These are phyloP conservation scores for Colletotrichum siamense DNA, from an alignment of 2,329 filamentous ascomycete genomes.

Conservation along the genomic window DNA sequence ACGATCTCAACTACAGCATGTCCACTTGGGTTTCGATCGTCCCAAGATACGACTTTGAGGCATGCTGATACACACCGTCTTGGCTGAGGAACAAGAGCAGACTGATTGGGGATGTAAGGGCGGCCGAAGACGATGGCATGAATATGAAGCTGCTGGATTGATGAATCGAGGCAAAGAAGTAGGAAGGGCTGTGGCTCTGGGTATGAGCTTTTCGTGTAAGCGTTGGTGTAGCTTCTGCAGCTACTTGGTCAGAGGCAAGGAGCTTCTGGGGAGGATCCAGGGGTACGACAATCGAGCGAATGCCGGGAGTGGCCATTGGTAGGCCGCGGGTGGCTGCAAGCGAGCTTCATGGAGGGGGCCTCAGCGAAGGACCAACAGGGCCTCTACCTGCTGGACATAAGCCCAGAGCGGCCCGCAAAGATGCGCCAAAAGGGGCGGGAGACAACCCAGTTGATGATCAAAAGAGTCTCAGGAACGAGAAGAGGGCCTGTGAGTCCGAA, in stretches of 20 bases:
- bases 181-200: background rate
- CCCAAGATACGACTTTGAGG: background rate
- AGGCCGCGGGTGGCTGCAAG: background rate
- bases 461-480: background rate
- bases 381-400: background rate
- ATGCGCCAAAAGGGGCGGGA: background rate
- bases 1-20: background rate
- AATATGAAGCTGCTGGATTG: background rate
- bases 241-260: background rate
- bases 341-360: background rate
- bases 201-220: background rate
- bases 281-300: background rate
- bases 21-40: background rate
- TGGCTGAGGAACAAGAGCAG: background rate
- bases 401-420: background rate
- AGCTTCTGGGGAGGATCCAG: background rate
- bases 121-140: background rate
- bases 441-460: background rate
- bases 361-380: background rate
- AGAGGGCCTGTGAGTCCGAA: background rate
- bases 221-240: background rate
- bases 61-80: background rate
- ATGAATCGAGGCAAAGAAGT: background rate
- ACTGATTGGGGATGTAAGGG: background rate
- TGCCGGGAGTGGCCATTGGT: background rate